These are phyloP conservation scores for Yarrowia galli DNA, from an alignment of 1,139 yeast genomes.

Conservation along the genomic window DNA sequence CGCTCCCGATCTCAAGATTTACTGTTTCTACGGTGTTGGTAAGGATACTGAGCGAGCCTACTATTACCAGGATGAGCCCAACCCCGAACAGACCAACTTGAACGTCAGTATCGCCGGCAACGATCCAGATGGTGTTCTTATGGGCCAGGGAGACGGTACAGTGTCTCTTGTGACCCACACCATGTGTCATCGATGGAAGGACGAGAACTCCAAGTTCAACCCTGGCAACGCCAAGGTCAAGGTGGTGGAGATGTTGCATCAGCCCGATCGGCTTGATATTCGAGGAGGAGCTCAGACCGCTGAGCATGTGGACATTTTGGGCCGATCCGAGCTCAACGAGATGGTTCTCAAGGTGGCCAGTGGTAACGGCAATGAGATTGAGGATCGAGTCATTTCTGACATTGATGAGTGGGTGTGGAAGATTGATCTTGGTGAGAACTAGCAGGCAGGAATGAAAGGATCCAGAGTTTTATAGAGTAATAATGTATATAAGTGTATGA, in stretches of 20 bases:
- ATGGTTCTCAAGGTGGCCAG: slow-evolving; percentile 80
- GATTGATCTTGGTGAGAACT: slow-evolving; percentile 53
- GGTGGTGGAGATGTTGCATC: slow-evolving; percentile 88
- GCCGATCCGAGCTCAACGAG: slow-evolving; percentile 91
- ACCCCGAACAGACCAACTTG: slow-evolving; percentile 58
- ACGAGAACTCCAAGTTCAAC: slow-evolving; percentile 71
- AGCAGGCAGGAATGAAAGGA: neutral
- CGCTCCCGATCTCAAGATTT: slow-evolving; percentile 91
- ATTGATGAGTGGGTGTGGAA: slow-evolving; percentile 64
- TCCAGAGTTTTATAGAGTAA: neutral
- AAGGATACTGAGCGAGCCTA: slow-evolving; percentile 93
- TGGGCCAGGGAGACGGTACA: slow-evolving; percentile 97
- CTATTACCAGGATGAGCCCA: slow-evolving; percentile 68
- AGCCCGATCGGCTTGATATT: slow-evolving; percentile 91
- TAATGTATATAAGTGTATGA: too few relatives aligned
- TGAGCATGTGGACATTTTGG: slow-evolving; percentile 95
- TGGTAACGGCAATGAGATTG: slow-evolving; percentile 74
- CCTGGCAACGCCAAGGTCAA: slow-evolving; percentile 79
- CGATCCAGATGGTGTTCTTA: slow-evolving; percentile 68
- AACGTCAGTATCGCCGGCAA: slow-evolving; percentile 71
- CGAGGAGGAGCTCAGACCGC: slow-evolving; percentile 98
- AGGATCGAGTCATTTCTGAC: slow-evolving; percentile 65
- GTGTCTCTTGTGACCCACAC: slow-evolving; percentile 84
- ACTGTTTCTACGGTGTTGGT: slow-evolving; percentile 93
- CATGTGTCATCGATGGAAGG: slow-evolving; percentile 85